phyloP scores from a whole-genome alignment of 768 basidiomycete genomes.

The Gloeopeniophorella convolvens region DNA sequence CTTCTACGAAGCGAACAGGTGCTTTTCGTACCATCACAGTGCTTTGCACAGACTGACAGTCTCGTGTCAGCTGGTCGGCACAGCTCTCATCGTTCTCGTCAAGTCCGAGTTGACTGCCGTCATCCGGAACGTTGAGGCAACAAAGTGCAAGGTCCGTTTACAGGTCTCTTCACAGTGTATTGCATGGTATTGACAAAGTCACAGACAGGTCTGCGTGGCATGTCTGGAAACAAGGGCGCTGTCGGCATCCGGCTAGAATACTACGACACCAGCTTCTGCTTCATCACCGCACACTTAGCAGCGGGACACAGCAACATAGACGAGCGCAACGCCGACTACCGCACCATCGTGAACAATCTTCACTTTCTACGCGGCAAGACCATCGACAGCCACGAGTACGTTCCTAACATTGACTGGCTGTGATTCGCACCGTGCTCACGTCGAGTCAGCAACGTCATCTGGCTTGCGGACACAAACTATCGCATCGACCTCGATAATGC shows the following conservation, averaged over 20 bases:
- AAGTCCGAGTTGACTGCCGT: conserved; percentile 68
- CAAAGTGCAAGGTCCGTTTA: conserved; percentile 80
- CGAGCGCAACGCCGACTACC: conserved; percentile 89
- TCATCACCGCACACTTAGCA: conserved; percentile 92
- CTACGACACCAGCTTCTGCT: conserved; percentile 88
- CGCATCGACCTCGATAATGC: conserved; percentile 85
- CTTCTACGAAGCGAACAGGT: conserved; percentile 92
- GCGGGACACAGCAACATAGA: conserved; percentile 90
- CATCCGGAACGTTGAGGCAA: conserved; percentile 88
- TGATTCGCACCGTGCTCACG: conserved; percentile 1
- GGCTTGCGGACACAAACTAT: conserved; percentile 96
- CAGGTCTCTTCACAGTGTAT: background rate
- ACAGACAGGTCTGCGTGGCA: conserved; percentile 83
- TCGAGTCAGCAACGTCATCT: conserved; percentile 72
- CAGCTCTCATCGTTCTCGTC: conserved; percentile 81
- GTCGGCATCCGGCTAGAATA: conserved; percentile 91
- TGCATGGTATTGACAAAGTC: background rate
- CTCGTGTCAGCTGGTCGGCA: conserved; percentile 75
- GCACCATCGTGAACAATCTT: conserved; percentile 76
- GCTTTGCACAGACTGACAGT: background rate
- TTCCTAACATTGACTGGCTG: conserved; percentile 13
- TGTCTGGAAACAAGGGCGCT: conserved; percentile 97
- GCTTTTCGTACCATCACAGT: conserved; percentile 4
- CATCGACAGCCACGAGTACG: conserved; percentile 87
- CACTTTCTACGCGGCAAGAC: conserved; percentile 88